Base-by-base conservation (phyloP, 2,329 filamentous ascomycete species). In the Macrophomina pseudophaseolina region DNA sequence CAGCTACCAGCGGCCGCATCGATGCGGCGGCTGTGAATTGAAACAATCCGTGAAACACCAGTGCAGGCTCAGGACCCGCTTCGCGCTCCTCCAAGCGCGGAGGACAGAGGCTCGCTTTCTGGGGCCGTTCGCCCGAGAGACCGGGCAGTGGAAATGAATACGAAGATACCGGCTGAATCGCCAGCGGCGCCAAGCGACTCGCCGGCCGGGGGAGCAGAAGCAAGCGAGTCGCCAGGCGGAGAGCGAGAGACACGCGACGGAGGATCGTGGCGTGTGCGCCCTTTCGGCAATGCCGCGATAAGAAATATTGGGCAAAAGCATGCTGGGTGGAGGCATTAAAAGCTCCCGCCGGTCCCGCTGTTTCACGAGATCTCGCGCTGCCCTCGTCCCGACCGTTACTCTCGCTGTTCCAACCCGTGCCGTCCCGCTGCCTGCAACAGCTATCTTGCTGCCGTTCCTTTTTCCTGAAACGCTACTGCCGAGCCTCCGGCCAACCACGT, bases 141-240 rank as follows among this genome's bases (percentile, higher is more conserved):
- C 16, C 33, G 54, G 56, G 28, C 40, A 8, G 58, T 38, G 56
- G 58, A 62, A 62, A 62, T 62, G 58, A 62, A 62, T 30, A 62
- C 58, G 58, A 62, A 38, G 42, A 51, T 62, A 62, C 42, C n/a
- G 58, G 16, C 56, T 23, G 44, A 35, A 7, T 33, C 58, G 32
- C 28, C 14, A 60, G 30, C 14, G 40, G 28, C 14, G 54, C 44
- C 58, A 62, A 62, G 44, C 58, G 42, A 49, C 8, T 23, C 30
- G 32, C 42, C 40, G n/a, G n/a, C 40, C 9, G 40, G 40, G 56
- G 40, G 16, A 16, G 56, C 30, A 42, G 28, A 16, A 23, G 23
- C 28, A 33, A 48, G 2, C 9, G 51, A 16, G 51, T 33, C 14
- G 28, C 35, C 35, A 38, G 35, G 7, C 6, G 35, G 35, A 12